These are phyloP conservation scores for Eucalyptus cloeziana DNA, from an alignment of 345 rosid genomes.

Conservation along the genomic window DNA sequence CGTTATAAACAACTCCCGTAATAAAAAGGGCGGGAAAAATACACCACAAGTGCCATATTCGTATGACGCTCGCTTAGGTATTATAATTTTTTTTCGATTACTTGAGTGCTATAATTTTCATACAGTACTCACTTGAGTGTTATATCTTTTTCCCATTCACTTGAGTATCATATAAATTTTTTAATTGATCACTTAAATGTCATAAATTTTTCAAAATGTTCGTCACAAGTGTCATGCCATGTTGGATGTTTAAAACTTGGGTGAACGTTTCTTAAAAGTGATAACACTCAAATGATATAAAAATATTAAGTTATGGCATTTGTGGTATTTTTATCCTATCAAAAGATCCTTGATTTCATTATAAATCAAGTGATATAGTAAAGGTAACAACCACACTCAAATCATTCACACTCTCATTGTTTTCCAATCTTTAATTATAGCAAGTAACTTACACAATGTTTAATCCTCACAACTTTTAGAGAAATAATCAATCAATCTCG, in stretches of 20 bases:
- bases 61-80: fast-evolving
- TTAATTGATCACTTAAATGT: not conserved
- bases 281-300: not conserved
- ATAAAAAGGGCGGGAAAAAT: not conserved
- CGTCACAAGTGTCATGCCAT: not conserved
- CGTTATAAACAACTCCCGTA: not conserved
- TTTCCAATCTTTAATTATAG: not conserved
- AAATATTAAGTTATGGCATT: not conserved
- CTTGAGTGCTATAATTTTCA: not conserved
- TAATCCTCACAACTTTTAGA: not conserved
- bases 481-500: not conserved
- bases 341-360: not conserved
- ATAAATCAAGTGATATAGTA: not conserved
- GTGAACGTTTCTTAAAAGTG: not conserved
- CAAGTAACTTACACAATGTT: not conserved
- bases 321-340: not conserved
- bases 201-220: not conserved
- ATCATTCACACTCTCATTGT: not conserved
- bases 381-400: not conserved
- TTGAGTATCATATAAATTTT: not conserved
- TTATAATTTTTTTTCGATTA: not conserved
- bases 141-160: not conserved
- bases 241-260: not conserved
- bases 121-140: not conserved
- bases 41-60: not conserved